Evolutionary conservation across 31 red algal species (phyloP).

Genomic region (Bonnemaisonia californica): DNA sequence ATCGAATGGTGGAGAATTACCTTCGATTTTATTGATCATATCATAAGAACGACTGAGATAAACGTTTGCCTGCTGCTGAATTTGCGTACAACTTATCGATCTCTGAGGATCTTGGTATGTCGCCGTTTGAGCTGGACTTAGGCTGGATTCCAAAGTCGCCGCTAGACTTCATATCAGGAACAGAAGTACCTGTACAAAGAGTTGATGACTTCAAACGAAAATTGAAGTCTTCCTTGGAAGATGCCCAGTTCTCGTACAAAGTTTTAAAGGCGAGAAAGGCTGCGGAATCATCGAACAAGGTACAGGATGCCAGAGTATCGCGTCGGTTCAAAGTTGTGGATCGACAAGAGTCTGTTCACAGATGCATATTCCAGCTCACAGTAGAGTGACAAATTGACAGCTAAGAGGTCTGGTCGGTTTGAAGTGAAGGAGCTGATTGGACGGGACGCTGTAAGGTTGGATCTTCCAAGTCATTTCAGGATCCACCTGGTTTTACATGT

Average conservation of each 20-base stretch:
- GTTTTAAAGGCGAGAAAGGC: not conserved
- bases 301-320: slow-evolving; percentile 12
- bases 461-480: too few species aligned
- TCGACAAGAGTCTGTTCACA: slow-evolving; percentile 27
- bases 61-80: too few species aligned
- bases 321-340: slow-evolving; percentile 20
- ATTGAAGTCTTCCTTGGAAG: slow-evolving; percentile 6
- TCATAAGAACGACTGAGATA: too few species aligned
- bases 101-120: slow-evolving; percentile 10
- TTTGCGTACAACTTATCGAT: slow-evolving; percentile 40
- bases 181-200: slow-evolving; percentile 1
- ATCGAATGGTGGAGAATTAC: slow-evolving; percentile 38
- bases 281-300: not conserved
- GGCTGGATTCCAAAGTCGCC: slow-evolving; percentile 8
- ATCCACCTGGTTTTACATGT: slow-evolving; percentile 34
- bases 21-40: slow-evolving; percentile 31
- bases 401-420: too few species aligned
- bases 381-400: too few species aligned
- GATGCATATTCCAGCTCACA: too few species aligned
- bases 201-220: slow-evolving; percentile 10
- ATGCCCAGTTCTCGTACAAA: slow-evolving; percentile 12
- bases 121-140: slow-evolving; percentile 27
- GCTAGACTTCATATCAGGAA: too few species aligned
- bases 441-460: too few species aligned
- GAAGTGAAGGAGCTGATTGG: slow-evolving; percentile 9